Conservation (phyloP, 495 filamentous ascomycete species). For the Trichoderma erinaceum region DNA sequence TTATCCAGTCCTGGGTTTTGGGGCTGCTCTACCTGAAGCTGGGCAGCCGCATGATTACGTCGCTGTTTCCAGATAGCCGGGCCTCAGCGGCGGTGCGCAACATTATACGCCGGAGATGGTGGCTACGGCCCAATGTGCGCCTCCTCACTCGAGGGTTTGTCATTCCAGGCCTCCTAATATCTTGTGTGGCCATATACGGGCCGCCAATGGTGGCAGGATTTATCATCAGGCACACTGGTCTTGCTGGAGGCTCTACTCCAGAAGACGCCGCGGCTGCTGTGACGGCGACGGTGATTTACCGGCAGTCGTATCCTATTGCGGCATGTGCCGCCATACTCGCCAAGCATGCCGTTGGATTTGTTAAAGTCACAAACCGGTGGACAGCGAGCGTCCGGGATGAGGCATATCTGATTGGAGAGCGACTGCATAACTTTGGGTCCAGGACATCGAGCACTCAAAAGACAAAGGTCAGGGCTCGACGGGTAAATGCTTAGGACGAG, state of each 20-base stretch:
- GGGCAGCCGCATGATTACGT: constrained; percentile 61
- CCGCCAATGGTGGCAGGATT: constrained; percentile 41
- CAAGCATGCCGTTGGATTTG: constrained; percentile 51
- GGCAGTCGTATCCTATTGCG: constrained; percentile 64
- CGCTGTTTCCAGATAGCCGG: constrained; percentile 51
- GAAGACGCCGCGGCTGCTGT: constrained; percentile 30
- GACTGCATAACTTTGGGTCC: constrained; percentile 80
- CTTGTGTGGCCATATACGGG: constrained; percentile 49
- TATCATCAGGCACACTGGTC: neutral
- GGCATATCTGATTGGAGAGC: constrained; percentile 90
- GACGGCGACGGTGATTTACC: constrained; percentile 53
- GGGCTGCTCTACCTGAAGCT: constrained; percentile 90
- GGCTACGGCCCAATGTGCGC: constrained; percentile 68
- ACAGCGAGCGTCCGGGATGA: constrained; percentile 81
- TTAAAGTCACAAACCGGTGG: constrained; percentile 36
- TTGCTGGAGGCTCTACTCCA: constrained; percentile 22
- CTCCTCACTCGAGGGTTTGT: constrained; percentile 80
- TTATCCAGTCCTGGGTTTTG: constrained; percentile 90
- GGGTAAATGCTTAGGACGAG: neutral
- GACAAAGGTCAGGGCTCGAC: neutral
- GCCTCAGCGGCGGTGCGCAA: constrained; percentile 66
- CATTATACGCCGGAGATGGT: constrained; percentile 76
- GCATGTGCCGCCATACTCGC: constrained; percentile 37
- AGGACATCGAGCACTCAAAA: neutral
- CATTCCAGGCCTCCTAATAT: constrained; percentile 58